Percentiles rank a stretch among this genome's conserved stretches.
These are phyloP conservation scores for Citrus unshiu DNA, from an alignment of 345 rosid genomes.

Conservation along the genomic window DNA sequence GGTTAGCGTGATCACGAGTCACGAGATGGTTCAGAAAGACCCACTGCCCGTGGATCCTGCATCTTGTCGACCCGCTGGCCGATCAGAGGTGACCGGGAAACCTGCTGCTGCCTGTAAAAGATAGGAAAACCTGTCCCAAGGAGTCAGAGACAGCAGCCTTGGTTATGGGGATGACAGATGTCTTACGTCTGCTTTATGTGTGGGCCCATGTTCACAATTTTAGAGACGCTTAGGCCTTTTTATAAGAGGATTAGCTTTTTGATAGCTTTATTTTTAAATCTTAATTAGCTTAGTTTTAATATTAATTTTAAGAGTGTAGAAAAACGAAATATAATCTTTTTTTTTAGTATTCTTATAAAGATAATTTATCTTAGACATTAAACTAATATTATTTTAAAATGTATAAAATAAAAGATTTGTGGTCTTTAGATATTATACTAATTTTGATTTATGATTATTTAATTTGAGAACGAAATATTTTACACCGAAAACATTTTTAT, in stretches of 20 bases:
- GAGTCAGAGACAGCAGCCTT: background rate
- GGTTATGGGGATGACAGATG: constrained; percentile 1
- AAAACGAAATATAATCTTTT: too few relatives aligned
- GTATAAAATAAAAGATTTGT: too few relatives aligned
- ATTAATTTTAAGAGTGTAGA: background rate
- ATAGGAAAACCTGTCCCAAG: background rate
- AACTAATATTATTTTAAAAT: too few relatives aligned
- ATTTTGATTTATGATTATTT: too few relatives aligned
- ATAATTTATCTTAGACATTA: too few relatives aligned
- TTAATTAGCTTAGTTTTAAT: too few relatives aligned
- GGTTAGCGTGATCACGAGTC: constrained; percentile 30
- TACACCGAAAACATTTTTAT: too few relatives aligned
- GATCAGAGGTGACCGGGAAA: constrained; percentile 10
- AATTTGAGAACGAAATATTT: too few relatives aligned
- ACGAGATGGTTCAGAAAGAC: constrained; percentile 19
- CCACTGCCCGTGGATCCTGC: constrained; percentile 24
- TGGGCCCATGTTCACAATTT: background rate
- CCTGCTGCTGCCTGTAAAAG: constrained; percentile 9
- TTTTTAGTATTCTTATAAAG: too few relatives aligned
- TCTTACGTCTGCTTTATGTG: background rate
- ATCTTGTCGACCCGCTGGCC: constrained; percentile 13
- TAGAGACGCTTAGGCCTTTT: background rate
- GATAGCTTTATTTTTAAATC: background rate
- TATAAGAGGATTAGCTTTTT: background rate
- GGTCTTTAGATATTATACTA: too few relatives aligned